Conservation (phyloP, 2,329 filamentous ascomycete species). For the Fusarium graminum region DNA sequence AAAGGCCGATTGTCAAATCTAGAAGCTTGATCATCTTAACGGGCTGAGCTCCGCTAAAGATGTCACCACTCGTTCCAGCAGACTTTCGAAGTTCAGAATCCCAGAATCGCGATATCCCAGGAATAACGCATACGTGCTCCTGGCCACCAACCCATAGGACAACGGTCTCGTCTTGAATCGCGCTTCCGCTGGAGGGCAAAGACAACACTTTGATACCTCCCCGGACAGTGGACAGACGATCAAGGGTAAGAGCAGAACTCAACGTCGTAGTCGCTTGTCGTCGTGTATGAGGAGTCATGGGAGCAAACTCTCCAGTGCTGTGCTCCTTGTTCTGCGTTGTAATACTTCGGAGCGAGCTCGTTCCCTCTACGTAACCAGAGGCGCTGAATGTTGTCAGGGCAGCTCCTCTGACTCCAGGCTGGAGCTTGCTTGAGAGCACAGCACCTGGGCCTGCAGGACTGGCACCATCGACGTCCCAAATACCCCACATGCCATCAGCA, state of each 20-base stretch:
- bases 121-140: conserved; percentile 70
- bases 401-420: conserved; percentile 67
- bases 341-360: conserved; percentile 64
- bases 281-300: conserved; percentile 73
- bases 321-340: conserved; percentile 53
- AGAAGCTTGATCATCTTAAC: conserved; percentile 68
- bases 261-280: conserved; percentile 64
- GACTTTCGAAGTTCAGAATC: conserved; percentile 68
- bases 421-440: conserved; percentile 63
- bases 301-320: conserved; percentile 67
- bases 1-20: conserved; percentile 65
- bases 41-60: conserved; percentile 68
- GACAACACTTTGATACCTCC: conserved; percentile 66
- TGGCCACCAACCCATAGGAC: conserved; percentile 69
- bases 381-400: conserved; percentile 70
- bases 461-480: conserved; percentile 74
- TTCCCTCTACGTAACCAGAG: conserved; percentile 72
- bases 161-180: conserved; percentile 65
- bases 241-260: conserved; percentile 59
- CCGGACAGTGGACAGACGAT: conserved; percentile 64
- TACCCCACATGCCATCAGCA: conserved; percentile 75
- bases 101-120: conserved; percentile 69
- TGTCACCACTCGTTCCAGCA: conserved; percentile 64
- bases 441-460: conserved; percentile 60
- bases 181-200: conserved; percentile 59